Conservation (phyloP, 805 yeast genomes). For the Cyberlindnera nakhonratchasimensis region DNA sequence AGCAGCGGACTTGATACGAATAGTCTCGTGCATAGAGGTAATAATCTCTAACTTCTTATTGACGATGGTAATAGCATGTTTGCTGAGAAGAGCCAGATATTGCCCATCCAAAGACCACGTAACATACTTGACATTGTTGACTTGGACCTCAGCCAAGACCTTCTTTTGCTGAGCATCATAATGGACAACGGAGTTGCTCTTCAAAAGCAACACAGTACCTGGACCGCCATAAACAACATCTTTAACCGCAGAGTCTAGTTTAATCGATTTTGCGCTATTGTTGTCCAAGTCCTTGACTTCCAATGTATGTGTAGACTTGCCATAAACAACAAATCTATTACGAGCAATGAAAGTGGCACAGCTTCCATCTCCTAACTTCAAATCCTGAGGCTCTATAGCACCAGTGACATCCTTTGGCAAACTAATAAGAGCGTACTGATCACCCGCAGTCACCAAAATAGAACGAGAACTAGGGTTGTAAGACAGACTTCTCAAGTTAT, state of each 20-base stretch:
- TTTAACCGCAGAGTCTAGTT: constrained; percentile 60
- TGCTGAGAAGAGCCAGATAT: constrained; percentile 81
- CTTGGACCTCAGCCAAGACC: constrained; percentile 62
- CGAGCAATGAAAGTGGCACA: constrained; percentile 91
- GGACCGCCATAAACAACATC: constrained; percentile 79
- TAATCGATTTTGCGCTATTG: constrained; percentile 75
- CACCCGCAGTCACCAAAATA: constrained; percentile 75
- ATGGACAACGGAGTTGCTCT: constrained; percentile 66
- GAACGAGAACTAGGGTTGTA: constrained; percentile 93
- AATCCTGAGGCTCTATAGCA: constrained; percentile 87
- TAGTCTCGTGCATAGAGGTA: constrained; percentile 91
- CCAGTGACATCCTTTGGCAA: constrained; percentile 87
- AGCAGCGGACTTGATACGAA: constrained; percentile 92
- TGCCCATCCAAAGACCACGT: constrained; percentile 87
- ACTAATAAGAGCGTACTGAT: constrained; percentile 67
- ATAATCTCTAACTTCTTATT: constrained; percentile 71
- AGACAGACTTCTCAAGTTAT: constrained; percentile 76
- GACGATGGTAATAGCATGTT: constrained; percentile 89
- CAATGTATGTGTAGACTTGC: constrained; percentile 59
- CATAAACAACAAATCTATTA: constrained; percentile 85
- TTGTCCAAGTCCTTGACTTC: constrained; percentile 83
- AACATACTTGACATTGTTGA: constrained; percentile 80
- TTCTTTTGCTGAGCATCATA: constrained; percentile 93
- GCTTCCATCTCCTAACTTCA: constrained; percentile 75
- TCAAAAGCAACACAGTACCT: constrained; percentile 76